phyloP scores from a whole-genome alignment of 371 early-diverging fungal species.

The Syncephalastrum racemosum region DNA sequence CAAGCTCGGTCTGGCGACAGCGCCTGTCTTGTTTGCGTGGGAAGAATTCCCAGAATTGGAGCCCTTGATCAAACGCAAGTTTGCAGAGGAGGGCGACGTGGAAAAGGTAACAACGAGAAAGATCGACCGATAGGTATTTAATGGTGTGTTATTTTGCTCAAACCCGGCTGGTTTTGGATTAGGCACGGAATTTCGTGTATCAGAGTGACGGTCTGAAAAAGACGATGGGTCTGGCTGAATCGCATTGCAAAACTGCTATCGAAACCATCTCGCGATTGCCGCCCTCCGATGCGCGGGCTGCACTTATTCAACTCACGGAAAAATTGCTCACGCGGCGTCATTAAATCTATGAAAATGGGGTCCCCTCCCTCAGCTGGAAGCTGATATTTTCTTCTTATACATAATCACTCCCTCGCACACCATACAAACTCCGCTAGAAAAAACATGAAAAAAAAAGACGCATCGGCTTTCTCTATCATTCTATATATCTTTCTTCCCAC shows the following conservation, averaged over 20 bases:
- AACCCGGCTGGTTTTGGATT: not conserved
- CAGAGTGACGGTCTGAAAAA: slow-evolving; percentile 68
- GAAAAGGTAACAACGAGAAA: slow-evolving; percentile 40
- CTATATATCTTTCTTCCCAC: not conserved
- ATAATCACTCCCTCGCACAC: no score
- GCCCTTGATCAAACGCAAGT: slow-evolving; percentile 84
- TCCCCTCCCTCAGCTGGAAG: no score
- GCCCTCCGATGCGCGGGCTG: slow-evolving; percentile 66
- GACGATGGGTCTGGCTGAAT: slow-evolving; percentile 58
- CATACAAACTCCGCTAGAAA: no score
- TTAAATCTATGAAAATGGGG: slow-evolving; percentile 7
- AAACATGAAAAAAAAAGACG: no score
- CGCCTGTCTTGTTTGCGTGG: slow-evolving; percentile 92
- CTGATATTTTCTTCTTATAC: no score
- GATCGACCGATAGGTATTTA: not conserved
- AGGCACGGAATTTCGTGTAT: slow-evolving; percentile 71
- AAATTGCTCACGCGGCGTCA: slow-evolving; percentile 48
- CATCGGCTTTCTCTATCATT: no score
- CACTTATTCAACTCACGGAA: slow-evolving; percentile 63
- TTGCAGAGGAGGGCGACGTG: slow-evolving; percentile 65
- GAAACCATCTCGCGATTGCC: slow-evolving; percentile 61
- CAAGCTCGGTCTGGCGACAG: slow-evolving; percentile 86
- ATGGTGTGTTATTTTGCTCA: slow-evolving; percentile 8
- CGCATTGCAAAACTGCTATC: slow-evolving; percentile 60
- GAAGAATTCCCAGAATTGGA: slow-evolving; percentile 85